phyloP scores from a whole-genome alignment of 495 filamentous ascomycete species.

The Daldinia grandis region DNA sequence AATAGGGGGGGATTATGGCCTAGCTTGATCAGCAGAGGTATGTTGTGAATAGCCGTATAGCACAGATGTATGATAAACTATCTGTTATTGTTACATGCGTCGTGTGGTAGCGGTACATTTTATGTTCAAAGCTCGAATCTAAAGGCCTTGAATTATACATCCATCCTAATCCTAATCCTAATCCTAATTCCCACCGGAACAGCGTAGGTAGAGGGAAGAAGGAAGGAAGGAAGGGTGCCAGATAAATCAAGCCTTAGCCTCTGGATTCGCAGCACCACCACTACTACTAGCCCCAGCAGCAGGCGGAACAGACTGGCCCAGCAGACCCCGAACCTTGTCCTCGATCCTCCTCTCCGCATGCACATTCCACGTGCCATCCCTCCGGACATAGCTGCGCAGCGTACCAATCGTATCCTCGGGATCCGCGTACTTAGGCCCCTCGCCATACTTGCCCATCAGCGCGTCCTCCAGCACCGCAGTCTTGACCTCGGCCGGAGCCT shows the following conservation, averaged over 20 bases:
- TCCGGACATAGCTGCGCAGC: slow-evolving; percentile 47
- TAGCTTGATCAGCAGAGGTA: neutral
- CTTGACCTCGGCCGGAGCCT: slow-evolving; percentile 42
- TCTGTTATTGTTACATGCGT: slow-evolving; percentile 27
- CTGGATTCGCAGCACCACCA: neutral
- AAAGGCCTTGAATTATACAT: neutral
- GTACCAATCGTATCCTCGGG: slow-evolving; percentile 44
- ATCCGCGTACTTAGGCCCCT: slow-evolving; percentile 40
- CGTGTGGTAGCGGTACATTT: slow-evolving; percentile 29
- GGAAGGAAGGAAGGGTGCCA: neutral
- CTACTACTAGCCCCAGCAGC: neutral
- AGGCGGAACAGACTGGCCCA: slow-evolving; percentile 25
- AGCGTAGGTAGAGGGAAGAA: neutral
- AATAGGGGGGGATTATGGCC: neutral
- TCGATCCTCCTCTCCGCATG: slow-evolving; percentile 44
- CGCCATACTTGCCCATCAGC: slow-evolving; percentile 54
- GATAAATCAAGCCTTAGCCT: slow-evolving; percentile 8
- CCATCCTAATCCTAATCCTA: too few species aligned
- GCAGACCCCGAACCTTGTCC: slow-evolving; percentile 46
- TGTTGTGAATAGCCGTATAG: neutral
- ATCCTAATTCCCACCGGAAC: neutral
- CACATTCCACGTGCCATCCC: slow-evolving; percentile 52
- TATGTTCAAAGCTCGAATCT: slow-evolving; percentile 15
- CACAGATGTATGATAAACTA: slow-evolving; percentile 12
- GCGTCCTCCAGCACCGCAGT: slow-evolving; percentile 50